phyloP scores from a whole-genome alignment of 2,329 filamentous ascomycete species.

The Neonectria faginata region DNA sequence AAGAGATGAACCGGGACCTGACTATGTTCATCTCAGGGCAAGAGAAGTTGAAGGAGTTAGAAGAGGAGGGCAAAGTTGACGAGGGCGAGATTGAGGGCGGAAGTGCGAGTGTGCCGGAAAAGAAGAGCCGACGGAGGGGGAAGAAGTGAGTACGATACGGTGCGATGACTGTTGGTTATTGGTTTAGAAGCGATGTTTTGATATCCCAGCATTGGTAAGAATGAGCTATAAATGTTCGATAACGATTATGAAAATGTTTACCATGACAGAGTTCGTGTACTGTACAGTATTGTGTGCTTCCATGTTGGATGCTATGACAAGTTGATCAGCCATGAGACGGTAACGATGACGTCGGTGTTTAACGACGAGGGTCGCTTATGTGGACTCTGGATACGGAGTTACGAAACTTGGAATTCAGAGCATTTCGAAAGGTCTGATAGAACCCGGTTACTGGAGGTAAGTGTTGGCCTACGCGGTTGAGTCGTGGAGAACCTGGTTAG shows the following conservation, averaged over 20 bases:
- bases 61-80: conserved; percentile 67
- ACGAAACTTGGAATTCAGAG: background rate
- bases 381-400: background rate
- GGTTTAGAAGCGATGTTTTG: background rate
- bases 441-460: background rate
- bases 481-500: background rate
- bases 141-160: conserved; percentile 45
- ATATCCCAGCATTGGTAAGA: background rate
- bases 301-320: background rate
- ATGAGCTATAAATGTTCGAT: background rate
- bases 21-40: conserved; percentile 88
- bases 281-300: no score
- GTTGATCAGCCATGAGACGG: background rate
- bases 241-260: background rate
- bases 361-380: conserved; percentile 12
- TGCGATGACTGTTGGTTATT: background rate
- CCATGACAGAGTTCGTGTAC: no score
- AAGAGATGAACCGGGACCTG: conserved; percentile 88
- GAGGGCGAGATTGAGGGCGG: conserved; percentile 82
- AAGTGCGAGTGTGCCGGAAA: conserved; percentile 74
- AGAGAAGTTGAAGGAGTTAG: conserved; percentile 81
- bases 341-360: conserved; percentile 17
- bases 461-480: background rate
- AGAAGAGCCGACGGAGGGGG: conserved; percentile 66
- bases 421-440: background rate